Evolutionary conservation across 805 yeast genomes (phyloP).

Genomic region (Myxozyma geophila): DNA sequence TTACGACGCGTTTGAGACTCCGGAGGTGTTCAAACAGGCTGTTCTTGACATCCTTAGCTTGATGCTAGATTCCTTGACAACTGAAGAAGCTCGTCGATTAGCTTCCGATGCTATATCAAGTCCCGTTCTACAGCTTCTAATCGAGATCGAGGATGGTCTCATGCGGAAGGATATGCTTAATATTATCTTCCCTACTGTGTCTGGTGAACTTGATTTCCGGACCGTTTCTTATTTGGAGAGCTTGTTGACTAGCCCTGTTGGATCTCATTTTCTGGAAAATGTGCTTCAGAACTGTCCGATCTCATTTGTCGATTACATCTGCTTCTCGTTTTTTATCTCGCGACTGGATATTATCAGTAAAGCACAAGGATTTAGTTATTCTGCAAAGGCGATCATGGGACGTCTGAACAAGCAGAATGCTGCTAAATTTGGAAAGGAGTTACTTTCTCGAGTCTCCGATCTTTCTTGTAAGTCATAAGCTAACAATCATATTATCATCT

Average conservation of each 20-base stretch:
- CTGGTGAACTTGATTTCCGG: slow-evolving; percentile 38
- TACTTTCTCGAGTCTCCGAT: slow-evolving; percentile 18
- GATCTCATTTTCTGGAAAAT: slow-evolving; percentile 86
- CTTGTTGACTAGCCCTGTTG: slow-evolving; percentile 83
- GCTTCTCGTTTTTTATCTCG: slow-evolving; percentile 70
- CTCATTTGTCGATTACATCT: slow-evolving; percentile 72
- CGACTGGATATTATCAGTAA: slow-evolving; percentile 73
- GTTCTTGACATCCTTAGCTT: slow-evolving; percentile 55
- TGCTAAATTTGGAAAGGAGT: slow-evolving; percentile 1
- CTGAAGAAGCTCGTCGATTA: slow-evolving; percentile 65
- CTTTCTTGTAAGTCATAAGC: slow-evolving; percentile 18
- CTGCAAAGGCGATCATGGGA: slow-evolving; percentile 72
- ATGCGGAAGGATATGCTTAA: slow-evolving; percentile 46
- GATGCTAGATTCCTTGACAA: slow-evolving; percentile 47
- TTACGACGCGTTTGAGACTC: slow-evolving; percentile 13
- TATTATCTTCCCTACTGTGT: slow-evolving; percentile 23
- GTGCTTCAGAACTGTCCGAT: slow-evolving; percentile 67
- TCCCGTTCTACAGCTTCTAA: slow-evolving; percentile 78
- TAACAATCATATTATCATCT: background rate
- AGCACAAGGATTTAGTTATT: slow-evolving; percentile 83
- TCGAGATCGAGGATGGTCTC: slow-evolving; percentile 80
- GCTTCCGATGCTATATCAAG: slow-evolving; percentile 83
- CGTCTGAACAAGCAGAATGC: slow-evolving; percentile 37
- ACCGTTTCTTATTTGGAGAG: slow-evolving; percentile 70
- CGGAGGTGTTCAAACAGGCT: slow-evolving; percentile 48